Percentiles rank a stretch among this genome's conserved stretches.
Evolutionary conservation across 2,329 filamentous ascomycete genomes (phyloP).

Genomic region (Ceratocystis papillata): DNA sequence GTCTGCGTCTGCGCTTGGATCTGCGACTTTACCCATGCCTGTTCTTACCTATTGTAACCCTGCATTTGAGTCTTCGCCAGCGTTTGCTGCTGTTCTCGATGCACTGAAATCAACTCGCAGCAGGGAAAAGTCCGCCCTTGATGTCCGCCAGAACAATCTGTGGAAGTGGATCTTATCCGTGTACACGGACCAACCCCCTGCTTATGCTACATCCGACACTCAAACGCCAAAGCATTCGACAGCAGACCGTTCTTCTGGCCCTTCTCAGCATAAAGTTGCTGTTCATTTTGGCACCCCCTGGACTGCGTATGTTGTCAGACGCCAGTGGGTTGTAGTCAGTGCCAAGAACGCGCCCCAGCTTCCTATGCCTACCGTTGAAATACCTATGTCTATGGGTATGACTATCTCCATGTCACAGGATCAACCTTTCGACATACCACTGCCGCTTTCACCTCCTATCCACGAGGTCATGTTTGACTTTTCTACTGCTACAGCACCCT

Average conservation of each 20-base stretch:
- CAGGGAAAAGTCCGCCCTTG: conserved; percentile 11
- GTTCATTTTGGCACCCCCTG: conserved; percentile 32
- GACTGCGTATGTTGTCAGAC: conserved; percentile 32
- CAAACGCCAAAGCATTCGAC: not conserved
- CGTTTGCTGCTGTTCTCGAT: conserved; percentile 29
- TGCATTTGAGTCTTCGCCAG: conserved; percentile 28
- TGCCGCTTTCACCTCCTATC: conserved; percentile 18
- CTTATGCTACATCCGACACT: not conserved
- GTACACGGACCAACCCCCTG: not conserved
- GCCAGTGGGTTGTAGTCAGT: conserved; percentile 34
- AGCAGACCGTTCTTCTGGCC: conserved; percentile 8
- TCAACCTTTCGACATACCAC: conserved; percentile 3
- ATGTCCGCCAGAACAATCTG: conserved; percentile 31
- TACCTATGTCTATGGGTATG: conserved; percentile 16
- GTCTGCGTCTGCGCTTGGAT: not conserved
- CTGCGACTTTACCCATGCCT: not conserved
- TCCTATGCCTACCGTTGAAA: conserved; percentile 7
- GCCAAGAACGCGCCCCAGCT: conserved; percentile 32
- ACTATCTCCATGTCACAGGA: conserved; percentile 13
- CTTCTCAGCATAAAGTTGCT: conserved; percentile 25
- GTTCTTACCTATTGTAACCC: conserved; percentile 33
- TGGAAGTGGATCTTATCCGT: conserved; percentile 33
- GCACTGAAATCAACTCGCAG: not conserved
- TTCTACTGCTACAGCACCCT: conserved; percentile 9
- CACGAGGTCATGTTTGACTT: conserved; percentile 22